A percentile compares a stretch with the other conserved stretches of the same genome.
Evolutionary conservation across 306 rosid species (phyloP).

Genomic region (Malus sieversii): DNA sequence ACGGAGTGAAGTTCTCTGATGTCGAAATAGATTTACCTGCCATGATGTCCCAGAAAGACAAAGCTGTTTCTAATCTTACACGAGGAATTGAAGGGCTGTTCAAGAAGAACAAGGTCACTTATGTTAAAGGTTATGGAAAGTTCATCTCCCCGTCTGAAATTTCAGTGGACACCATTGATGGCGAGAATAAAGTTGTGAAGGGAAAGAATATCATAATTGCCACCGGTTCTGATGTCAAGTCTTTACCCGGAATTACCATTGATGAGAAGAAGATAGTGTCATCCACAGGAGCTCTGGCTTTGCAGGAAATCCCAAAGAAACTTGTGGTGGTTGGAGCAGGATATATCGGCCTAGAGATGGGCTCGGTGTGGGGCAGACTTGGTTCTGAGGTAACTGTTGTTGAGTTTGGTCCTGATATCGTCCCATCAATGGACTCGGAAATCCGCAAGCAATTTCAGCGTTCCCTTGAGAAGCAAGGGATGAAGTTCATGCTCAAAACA

Average conservation of each 20-base stretch:
- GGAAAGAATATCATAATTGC: conserved; percentile 89
- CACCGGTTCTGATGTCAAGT: conserved; percentile 94
- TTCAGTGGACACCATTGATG: conserved; percentile 72
- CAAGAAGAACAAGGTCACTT: conserved; percentile 93
- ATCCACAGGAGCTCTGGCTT: conserved; percentile 88
- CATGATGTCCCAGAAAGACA: conserved; percentile 92
- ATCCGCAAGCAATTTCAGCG: conserved; percentile 94
- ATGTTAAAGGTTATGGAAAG: conserved; percentile 94
- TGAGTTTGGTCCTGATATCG: conserved; percentile 88
- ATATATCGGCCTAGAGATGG: conserved; percentile 98
- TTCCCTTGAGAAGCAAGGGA: conserved; percentile 89
- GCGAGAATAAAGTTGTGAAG: conserved; percentile 64
- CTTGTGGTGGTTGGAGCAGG: conserved; percentile 95
- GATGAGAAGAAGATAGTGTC: conserved; percentile 95
- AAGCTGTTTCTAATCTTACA: conserved; percentile 80
- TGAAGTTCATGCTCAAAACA: conserved; percentile 87
- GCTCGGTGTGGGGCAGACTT: conserved; percentile 93
- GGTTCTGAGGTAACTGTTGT: conserved; percentile 92
- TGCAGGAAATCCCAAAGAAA: conserved; percentile 82
- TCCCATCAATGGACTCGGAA: conserved; percentile 90
- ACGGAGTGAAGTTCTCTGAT: conserved; percentile 77
- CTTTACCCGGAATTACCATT: conserved; percentile 78
- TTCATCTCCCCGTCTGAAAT: conserved; percentile 75
- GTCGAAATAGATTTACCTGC: conserved; percentile 88
- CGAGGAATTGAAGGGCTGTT: conserved; percentile 89